Evolutionary conservation across 2,329 filamentous ascomycete species (phyloP), one percentile per base, ranked within the genome.

Genomic region (Cladosporium sp.): DNA sequence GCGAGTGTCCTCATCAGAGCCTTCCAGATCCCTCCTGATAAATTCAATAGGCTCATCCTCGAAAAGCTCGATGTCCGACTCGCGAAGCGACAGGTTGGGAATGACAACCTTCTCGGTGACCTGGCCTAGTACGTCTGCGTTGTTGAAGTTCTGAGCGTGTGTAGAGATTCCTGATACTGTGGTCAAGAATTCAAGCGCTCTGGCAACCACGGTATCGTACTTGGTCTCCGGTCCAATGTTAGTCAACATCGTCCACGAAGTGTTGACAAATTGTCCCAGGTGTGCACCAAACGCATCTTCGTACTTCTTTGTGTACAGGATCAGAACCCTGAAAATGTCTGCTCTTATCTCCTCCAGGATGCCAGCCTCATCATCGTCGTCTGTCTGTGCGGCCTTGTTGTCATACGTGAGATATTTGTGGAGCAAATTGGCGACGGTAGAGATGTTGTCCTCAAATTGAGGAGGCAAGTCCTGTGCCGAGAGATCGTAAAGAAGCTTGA

Each of bases 41-140:
- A 96, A 99, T 74, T 99, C 94, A 65, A 99, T 99, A 0, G 94
- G 94, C 77, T 99, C 95, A 71, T 99, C 95, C 72, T 99, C 94
- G 67, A 99, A 97, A 65, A 96, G 83, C 73, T 99, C 94, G 57
- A 96, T 84, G 65, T 99, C 95, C 0, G 92, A 94, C 69, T 97
- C 94, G 65, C 95, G 86, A 61, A 99, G 79, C 15, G 89, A 88
- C 60, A 99, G 85, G 69, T 99, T 99, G 9, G 94, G 93, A 64
- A 99, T 77, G 59, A 99, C 90, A 60, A 97, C 94, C 76, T 96
- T 96, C 73, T 97, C 92, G 9, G 97, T 90, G 55, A 99, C 90
- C 72, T 96, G 89, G 17, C 86, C 86, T 37, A 97, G 78, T 3
- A 90, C 88, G 4, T 83, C 82, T 68, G 92, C 84, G 66, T 88